A percentile compares a stretch with the other conserved stretches of the same genome.
Conservation (phyloP, 495 filamentous ascomycete species). For the Lepraria neglecta region DNA sequence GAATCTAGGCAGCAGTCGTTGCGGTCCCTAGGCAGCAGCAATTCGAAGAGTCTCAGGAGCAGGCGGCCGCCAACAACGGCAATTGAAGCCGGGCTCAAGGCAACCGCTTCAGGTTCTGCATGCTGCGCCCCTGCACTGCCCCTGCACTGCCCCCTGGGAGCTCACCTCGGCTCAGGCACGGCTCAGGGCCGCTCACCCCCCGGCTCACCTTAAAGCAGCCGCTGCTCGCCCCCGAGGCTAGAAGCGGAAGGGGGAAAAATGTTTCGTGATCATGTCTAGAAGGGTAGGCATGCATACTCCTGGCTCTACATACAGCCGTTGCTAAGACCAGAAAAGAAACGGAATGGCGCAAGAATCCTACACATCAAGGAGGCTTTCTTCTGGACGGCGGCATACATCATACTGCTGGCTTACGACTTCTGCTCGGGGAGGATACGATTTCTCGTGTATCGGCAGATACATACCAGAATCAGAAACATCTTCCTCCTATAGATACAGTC, state of each 20-base stretch:
- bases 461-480: conserved; percentile 1
- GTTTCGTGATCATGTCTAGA: background rate
- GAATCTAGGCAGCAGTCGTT: too few species aligned
- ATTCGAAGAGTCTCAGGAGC: too few species aligned
- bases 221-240: background rate
- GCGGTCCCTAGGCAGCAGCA: too few species aligned
- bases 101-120: background rate
- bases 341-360: conserved; percentile 25
- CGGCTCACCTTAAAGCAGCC: background rate
- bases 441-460: conserved; percentile 16
- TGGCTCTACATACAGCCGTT: too few species aligned
- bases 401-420: conserved; percentile 14
- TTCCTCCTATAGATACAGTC: conserved; percentile 16
- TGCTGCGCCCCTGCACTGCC: background rate
- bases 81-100: too few species aligned
- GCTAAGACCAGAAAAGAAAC: conserved; percentile 43
- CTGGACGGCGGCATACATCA: conserved; percentile 20
- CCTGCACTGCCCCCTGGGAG: background rate
- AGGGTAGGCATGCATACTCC: too few species aligned
- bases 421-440: conserved; percentile 11
- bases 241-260: too few species aligned
- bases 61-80: too few species aligned
- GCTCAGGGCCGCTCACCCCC: background rate
- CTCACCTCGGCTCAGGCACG: background rate
- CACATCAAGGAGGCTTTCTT: conserved; percentile 17